A percentile compares a stretch with the other conserved stretches of the same genome.
Evolutionary conservation across 176 grass and related monocot species (phyloP).

Genomic region (Eragrostis nindensis): DNA sequence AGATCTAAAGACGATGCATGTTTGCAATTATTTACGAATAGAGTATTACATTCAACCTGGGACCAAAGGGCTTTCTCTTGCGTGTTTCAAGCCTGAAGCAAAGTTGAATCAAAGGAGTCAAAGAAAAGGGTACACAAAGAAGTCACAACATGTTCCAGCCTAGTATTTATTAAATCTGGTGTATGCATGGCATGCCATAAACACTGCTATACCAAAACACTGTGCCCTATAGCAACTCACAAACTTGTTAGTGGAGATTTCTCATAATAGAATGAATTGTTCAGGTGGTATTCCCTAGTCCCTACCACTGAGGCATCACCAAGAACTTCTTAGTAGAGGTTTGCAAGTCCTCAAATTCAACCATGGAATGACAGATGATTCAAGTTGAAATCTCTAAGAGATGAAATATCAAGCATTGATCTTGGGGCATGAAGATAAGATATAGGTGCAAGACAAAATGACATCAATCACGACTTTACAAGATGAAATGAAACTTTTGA

Average conservation of each 20-base stretch:
- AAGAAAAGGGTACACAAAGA: background rate
- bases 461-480: background rate
- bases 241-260: too few relatives aligned
- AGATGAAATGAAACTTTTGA: background rate
- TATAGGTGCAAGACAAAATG: background rate
- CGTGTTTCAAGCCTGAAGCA: slow-evolving; percentile 72
- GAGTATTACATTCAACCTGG: slow-evolving; percentile 81
- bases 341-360: too few relatives aligned
- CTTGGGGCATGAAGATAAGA: background rate
- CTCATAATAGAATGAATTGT: too few relatives aligned
- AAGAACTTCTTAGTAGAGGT: too few relatives aligned
- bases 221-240: too few relatives aligned
- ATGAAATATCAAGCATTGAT: too few relatives aligned
- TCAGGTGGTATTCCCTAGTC: too few relatives aligned
- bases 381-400: background rate
- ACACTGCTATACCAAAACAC: too few relatives aligned
- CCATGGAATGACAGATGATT: too few relatives aligned
- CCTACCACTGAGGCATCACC: too few relatives aligned
- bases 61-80: slow-evolving; percentile 74
- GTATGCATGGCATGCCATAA: too few relatives aligned
- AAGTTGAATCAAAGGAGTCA: background rate
- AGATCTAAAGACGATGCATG: background rate
- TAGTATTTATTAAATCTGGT: too few relatives aligned
- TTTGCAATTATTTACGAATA: slow-evolving; percentile 33
- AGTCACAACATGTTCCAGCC: background rate